These are phyloP conservation scores for Colletotrichum sp. DNA, from an alignment of 2,329 filamentous ascomycete genomes.

Conservation along the genomic window DNA sequence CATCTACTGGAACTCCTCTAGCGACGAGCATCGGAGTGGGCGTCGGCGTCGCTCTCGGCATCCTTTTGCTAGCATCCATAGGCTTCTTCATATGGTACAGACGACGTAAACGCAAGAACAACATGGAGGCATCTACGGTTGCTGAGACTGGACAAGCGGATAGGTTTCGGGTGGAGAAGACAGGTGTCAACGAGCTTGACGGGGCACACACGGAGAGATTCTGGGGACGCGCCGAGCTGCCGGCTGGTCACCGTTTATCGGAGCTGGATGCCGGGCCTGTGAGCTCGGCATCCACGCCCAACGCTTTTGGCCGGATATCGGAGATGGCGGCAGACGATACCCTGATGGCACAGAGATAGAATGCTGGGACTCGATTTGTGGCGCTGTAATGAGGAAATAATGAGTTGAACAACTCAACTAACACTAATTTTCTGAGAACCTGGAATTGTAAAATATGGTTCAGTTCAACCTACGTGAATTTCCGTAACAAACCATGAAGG, in stretches of 20 bases:
- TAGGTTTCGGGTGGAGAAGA: neutral
- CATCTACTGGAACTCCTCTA: neutral
- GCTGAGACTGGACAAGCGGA: neutral
- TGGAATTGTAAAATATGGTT: accelerated
- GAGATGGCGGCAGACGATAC: neutral
- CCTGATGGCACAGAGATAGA: neutral
- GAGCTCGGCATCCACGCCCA: neutral
- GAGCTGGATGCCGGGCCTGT: neutral
- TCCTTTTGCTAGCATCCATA: accelerated
- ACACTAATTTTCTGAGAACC: neutral
- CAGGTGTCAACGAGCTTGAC: neutral
- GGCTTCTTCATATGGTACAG: neutral
- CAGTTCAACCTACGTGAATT: neutral
- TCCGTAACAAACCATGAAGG: neutral
- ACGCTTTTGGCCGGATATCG: neutral
- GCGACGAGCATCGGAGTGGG: neutral
- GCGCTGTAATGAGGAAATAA: neutral
- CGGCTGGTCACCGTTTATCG: neutral
- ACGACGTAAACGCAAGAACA: neutral
- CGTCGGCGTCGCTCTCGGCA: neutral
- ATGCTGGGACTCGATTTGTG: neutral
- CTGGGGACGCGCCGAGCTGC: neutral
- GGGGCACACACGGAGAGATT: neutral
- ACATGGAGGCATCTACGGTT: neutral
- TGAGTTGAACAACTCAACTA: accelerated